phyloP scores from a whole-genome alignment of 2,329 filamentous ascomycete genomes.

The Aureobasidium sp. region DNA sequence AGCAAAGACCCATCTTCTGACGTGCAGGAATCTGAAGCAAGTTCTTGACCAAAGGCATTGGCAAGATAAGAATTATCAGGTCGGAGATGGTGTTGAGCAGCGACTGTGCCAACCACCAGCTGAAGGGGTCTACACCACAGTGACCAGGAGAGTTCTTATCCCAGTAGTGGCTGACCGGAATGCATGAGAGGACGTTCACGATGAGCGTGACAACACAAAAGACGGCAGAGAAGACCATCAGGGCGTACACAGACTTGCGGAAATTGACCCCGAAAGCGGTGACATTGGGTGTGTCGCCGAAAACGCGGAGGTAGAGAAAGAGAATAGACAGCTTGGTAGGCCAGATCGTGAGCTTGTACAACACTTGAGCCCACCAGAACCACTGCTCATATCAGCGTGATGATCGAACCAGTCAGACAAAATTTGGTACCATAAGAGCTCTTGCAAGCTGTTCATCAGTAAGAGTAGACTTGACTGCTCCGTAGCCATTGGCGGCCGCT shows the following conservation, averaged over 20 bases:
- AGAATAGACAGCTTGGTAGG: constrained; percentile 14
- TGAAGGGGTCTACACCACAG: constrained; percentile 24
- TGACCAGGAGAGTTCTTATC: constrained; percentile 25
- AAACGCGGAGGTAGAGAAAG: constrained; percentile 21
- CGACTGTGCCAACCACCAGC: constrained; percentile 20
- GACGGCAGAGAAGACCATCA: constrained; percentile 23
- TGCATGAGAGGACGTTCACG: constrained; percentile 30
- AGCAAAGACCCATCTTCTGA: constrained; percentile 23
- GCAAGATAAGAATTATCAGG: constrained; percentile 24
- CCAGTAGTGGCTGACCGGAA: constrained; percentile 28
- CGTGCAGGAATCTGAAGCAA: constrained; percentile 20
- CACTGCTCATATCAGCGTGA: neutral
- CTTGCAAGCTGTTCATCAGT: neutral
- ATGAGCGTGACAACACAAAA: constrained; percentile 27
- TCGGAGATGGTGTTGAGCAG: constrained; percentile 25
- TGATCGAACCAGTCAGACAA: neutral
- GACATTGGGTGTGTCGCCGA: constrained; percentile 43
- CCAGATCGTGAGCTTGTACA: constrained; percentile 15
- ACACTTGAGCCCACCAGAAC: constrained; percentile 13
- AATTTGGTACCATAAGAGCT: constrained; percentile 1
- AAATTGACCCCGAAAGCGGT: constrained; percentile 32
- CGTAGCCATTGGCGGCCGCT: constrained; percentile 8
- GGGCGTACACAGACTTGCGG: constrained; percentile 22
- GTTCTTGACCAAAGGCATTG: constrained; percentile 23
- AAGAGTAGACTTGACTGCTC: neutral